A percentile compares a stretch with the other conserved stretches of the same genome.
Evolutionary conservation across 164 flowering plant genomes (phyloP).

Genomic region (Macadamia integrifolia): DNA sequence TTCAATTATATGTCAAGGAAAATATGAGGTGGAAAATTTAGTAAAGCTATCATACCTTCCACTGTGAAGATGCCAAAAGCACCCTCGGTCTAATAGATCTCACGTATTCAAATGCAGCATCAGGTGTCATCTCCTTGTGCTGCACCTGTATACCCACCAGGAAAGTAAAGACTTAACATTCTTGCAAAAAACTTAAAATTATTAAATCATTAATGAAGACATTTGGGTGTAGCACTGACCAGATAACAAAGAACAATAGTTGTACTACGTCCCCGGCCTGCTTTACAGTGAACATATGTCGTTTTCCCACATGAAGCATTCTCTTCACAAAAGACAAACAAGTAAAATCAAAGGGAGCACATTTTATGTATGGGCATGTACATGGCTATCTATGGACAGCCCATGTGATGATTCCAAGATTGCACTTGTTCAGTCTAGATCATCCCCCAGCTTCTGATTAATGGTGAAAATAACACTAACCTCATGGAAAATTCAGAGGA

Average conservation of each 20-base stretch:
- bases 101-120: slow-evolving; percentile 58
- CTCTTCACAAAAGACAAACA: slow-evolving; percentile 21
- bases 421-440: no score
- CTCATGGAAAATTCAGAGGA: no score
- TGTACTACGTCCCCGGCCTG: slow-evolving; percentile 94
- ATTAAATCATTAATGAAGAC: not conserved
- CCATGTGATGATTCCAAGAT: no score
- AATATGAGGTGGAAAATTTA: no score
- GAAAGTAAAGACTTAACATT: not conserved
- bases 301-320: slow-evolving; percentile 48
- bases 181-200: not conserved
- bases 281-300: slow-evolving; percentile 94
- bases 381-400: no score
- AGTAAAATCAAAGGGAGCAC: not conserved
- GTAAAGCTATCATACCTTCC: slow-evolving; percentile 48
- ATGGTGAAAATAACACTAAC: no score
- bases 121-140: slow-evolving; percentile 78
- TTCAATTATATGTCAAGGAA: no score
- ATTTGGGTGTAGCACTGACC: slow-evolving; percentile 33
- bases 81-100: slow-evolving; percentile 77
- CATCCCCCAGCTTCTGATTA: no score
- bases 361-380: no score
- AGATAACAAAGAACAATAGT: slow-evolving; percentile 84
- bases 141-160: slow-evolving; percentile 42
- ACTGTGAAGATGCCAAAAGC: slow-evolving; percentile 74